Base-by-base conservation (phyloP, 345 rosid species). In the Erodium maritimum region DNA sequence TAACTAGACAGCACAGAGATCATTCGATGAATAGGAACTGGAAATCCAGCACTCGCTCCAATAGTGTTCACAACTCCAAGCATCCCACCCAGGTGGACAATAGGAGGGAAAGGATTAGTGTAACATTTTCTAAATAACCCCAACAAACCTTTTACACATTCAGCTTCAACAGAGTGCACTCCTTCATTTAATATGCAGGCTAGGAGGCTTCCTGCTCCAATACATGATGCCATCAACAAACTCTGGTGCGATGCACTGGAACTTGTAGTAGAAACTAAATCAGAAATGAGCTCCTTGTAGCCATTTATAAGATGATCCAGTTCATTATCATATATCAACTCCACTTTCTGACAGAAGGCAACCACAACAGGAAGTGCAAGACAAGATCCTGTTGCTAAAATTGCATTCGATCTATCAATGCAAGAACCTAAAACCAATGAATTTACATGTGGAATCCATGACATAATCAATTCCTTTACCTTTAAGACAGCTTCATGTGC, bases 21-120 rank as follows among this genome's bases (percentile, higher is more conserved):
- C 59, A 61, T 64, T 33, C 78, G 73, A 73, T 70, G 77, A 56
- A 60, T 57, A 69, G 61, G 69, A 64, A 81, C 69, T 74, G 78
- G 71, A 82, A 72, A 70, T 56, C 96, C 98, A 56, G 90, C 86
- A 67, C 84, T 78, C 42, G 91, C 96, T 69, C 95, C 96, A 65
- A 86, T 71, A 57, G 84, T 78, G 70, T 86, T 91, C 67, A 86
- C 81, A 57, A 91, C 73, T 65, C 96, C 98, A 63, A 91, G 80
- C 95, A 91, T 88, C 54, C 87, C 98, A 63, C 95, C 90, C 66
- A 88, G 67, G 63, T 82, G 85, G 65, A 77, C 64, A 58, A 78
- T 68, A 9, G 86, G 66, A 66, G 88, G 88, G 67, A 67, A 63
- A 69, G 86, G 73, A 63, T 67, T 73, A 59, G 87, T 78, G 66